Percentiles rank a stretch among this genome's conserved stretches.
phyloP scores from a whole-genome alignment of 2,329 filamentous ascomycete genomes.

The Fusarium armeniacum region DNA sequence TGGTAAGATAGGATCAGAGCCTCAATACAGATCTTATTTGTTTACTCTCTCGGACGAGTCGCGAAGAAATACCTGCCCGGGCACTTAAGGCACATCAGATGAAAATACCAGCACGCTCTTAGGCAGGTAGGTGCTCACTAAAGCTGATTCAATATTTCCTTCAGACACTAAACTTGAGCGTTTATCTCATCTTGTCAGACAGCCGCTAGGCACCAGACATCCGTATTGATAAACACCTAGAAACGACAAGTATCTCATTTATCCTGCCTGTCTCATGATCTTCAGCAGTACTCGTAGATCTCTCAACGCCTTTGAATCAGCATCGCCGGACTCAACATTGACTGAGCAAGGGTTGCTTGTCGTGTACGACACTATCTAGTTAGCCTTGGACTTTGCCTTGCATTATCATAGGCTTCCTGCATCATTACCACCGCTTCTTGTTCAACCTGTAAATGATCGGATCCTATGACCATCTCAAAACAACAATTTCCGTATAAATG shows the following conservation, averaged over 20 bases:
- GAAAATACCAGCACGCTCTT: no score
- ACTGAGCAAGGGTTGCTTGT: slow-evolving; percentile 6
- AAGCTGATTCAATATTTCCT: no score
- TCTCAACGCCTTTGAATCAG: slow-evolving; percentile 2
- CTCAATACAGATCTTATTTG: neutral
- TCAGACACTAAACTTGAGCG: no score
- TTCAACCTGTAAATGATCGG: slow-evolving; percentile 3
- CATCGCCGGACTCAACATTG: slow-evolving; percentile 10
- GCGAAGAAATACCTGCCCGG: no score
- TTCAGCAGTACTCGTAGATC: neutral
- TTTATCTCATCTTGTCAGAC: no score
- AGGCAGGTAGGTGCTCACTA: no score
- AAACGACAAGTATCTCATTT: neutral
- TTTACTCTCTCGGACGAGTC: no score
- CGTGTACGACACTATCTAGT: slow-evolving; percentile 21
- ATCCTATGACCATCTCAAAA: neutral
- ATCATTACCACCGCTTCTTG: slow-evolving; percentile 22
- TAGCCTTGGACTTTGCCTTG: slow-evolving; percentile 8
- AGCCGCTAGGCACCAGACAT: no score
- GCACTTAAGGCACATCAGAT: no score
- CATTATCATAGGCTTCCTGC: slow-evolving; percentile 23
- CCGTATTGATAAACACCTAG: neutral
- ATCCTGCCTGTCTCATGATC: neutral
- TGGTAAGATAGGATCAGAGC: neutral
- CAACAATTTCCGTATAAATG: neutral